Evolutionary conservation across 2,329 filamentous ascomycete species (phyloP).

Genomic region (Aspergillus fumigatiaffinis): DNA sequence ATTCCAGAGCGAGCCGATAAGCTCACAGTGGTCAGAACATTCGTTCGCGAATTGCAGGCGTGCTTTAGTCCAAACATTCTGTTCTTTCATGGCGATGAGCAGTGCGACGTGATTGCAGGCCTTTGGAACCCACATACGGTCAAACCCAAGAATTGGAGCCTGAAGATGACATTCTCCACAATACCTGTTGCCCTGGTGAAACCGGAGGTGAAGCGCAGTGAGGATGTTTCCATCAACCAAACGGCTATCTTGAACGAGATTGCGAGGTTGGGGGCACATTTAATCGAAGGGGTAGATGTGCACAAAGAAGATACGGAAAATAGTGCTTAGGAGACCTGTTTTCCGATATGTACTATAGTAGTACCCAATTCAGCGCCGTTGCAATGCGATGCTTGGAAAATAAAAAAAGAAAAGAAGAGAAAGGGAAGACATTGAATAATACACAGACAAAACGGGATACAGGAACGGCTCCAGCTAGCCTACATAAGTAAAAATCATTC

Average conservation of each 20-base stretch:
- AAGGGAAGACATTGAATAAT: not conserved
- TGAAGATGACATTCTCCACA: slow-evolving; percentile 39
- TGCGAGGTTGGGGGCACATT: slow-evolving; percentile 51
- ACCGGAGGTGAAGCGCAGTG: slow-evolving; percentile 10
- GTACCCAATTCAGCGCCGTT: slow-evolving; percentile 24
- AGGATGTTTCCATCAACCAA: slow-evolving; percentile 35
- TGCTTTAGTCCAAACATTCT: slow-evolving; percentile 67
- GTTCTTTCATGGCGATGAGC: slow-evolving; percentile 69
- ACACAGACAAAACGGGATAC: slow-evolving; percentile 6
- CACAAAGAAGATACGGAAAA: slow-evolving; percentile 20
- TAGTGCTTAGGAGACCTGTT: slow-evolving; percentile 9
- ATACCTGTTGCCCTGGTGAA: slow-evolving; percentile 16
- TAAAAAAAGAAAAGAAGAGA: slow-evolving; percentile 1
- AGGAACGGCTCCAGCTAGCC: slow-evolving; percentile 13
- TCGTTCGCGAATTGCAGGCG: slow-evolving; percentile 63
- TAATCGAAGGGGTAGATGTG: slow-evolving; percentile 66
- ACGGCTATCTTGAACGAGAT: slow-evolving; percentile 43
- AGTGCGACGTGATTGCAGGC: slow-evolving; percentile 57
- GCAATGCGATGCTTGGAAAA: slow-evolving; percentile 24
- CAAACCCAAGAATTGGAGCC: slow-evolving; percentile 29
- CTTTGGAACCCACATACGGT: slow-evolving; percentile 58
- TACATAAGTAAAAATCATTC: slow-evolving; percentile 15
- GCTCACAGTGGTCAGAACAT: slow-evolving; percentile 58
- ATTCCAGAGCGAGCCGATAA: slow-evolving; percentile 46
- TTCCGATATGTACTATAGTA: slow-evolving; percentile 7